phyloP scores from a whole-genome alignment of 495 filamentous ascomycete genomes.

The Pyronema omphalodes region DNA sequence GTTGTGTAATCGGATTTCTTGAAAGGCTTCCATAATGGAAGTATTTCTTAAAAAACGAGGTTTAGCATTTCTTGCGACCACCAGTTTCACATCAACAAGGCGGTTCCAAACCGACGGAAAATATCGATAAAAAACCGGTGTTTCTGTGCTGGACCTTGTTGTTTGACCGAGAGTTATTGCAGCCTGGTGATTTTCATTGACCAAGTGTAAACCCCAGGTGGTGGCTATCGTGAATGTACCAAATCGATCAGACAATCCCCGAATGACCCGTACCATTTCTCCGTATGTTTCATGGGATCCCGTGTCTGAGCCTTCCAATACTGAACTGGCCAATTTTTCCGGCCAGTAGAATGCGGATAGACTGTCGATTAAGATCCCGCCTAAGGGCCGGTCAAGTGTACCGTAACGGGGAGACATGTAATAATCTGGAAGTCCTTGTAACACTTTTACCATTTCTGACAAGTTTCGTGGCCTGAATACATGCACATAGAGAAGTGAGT shows the following conservation, averaged over 20 bases:
- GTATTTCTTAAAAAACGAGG: not conserved
- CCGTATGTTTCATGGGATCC: not conserved
- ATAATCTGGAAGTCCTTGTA: constrained; percentile 1
- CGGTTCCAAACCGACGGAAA: not conserved
- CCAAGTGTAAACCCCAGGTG: not conserved
- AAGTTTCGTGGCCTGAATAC: constrained; percentile 1
- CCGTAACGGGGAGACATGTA: not conserved
- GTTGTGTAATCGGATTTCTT: not conserved
- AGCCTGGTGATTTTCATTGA: not conserved
- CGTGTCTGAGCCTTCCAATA: not conserved
- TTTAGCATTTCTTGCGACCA: not conserved
- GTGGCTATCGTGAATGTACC: constrained; percentile 1
- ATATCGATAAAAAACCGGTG: not conserved
- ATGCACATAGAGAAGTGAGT: constrained; percentile 6
- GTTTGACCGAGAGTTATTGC: not conserved
- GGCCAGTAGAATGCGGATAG: constrained; percentile 3
- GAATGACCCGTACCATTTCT: not conserved
- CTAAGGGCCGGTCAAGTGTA: not conserved
- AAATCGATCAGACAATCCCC: not conserved
- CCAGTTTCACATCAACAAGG: not conserved
- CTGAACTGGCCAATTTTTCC: not conserved
- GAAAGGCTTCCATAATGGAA: not conserved
- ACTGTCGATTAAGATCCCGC: not conserved
- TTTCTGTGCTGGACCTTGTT: not conserved
- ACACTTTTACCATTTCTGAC: constrained; percentile 1